phyloP scores from a whole-genome alignment of 352 stramenopile genomes.

The Plasmopara viticola region DNA sequence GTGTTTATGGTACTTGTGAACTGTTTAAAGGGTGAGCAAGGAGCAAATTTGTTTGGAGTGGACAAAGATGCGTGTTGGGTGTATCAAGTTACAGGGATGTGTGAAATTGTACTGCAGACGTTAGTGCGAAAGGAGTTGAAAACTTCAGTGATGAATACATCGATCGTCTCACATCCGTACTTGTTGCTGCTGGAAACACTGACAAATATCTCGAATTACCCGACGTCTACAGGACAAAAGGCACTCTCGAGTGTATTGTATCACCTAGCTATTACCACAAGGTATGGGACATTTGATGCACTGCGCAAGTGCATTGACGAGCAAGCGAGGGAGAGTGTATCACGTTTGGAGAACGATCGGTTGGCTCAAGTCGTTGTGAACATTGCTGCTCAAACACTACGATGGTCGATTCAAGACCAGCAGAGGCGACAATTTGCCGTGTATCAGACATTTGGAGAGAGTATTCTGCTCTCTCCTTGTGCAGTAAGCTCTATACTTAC shows the following conservation, averaged over 20 bases:
- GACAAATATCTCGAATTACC: constrained; percentile 26
- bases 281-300: constrained; percentile 31
- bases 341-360: constrained; percentile 17
- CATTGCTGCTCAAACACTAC: constrained; percentile 17
- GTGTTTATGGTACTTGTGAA: constrained; percentile 58
- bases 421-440: constrained; percentile 8
- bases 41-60: constrained; percentile 22
- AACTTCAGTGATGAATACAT: constrained; percentile 8
- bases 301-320: constrained; percentile 25
- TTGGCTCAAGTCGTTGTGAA: constrained; percentile 28
- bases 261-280: constrained; percentile 17
- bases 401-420: constrained; percentile 5
- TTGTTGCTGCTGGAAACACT: constrained; percentile 46
- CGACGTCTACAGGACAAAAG: constrained; percentile 10
- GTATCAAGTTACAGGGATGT: constrained; percentile 38
- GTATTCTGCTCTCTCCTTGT: constrained; percentile 22
- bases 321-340: constrained; percentile 10
- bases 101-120: constrained; percentile 35
- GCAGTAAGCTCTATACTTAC: constrained; percentile 20
- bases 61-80: constrained; percentile 37
- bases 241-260: constrained; percentile 21
- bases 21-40: constrained; percentile 25
- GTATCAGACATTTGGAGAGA: constrained; percentile 21
- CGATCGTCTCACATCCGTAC: constrained; percentile 33
- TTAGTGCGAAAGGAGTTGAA: constrained; percentile 23